Evolutionary conservation across 129 eudicot genomes (phyloP).

Genomic region (Cynara cardunculus): DNA sequence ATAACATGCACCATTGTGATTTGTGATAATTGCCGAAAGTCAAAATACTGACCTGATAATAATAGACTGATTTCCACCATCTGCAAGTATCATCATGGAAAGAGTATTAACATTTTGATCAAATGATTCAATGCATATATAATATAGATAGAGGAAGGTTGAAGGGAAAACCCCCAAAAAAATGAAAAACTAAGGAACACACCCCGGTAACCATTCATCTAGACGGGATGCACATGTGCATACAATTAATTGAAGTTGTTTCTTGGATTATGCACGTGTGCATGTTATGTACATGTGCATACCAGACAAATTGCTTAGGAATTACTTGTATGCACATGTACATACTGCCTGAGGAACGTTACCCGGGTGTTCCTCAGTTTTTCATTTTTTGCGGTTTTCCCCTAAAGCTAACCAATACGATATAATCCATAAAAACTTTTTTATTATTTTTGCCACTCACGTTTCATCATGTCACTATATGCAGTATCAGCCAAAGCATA

Average conservation of each 20-base stretch:
- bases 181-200: neutral
- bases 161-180: neutral
- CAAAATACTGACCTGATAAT: slow-evolving; percentile 63
- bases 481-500: slow-evolving; percentile 79
- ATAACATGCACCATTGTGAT: neutral
- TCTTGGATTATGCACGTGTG: neutral
- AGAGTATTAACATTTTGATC: neutral
- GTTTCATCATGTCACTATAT: slow-evolving; percentile 68
- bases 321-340: neutral
- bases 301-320: neutral
- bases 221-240: neutral
- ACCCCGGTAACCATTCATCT: neutral
- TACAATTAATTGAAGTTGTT: too few species aligned
- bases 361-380: neutral
- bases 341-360: neutral
- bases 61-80: slow-evolving; percentile 70
- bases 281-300: neutral
- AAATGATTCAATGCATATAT: neutral
- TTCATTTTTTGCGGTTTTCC: neutral
- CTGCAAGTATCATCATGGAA: slow-evolving; percentile 51
- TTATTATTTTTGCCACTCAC: slow-evolving; percentile 29
- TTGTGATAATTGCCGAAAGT: neutral
- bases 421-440: neutral
- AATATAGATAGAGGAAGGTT: neutral
- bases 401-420: neutral